These are phyloP conservation scores for Pichia sp. DNA, from an alignment of 1,139 yeast genomes.

Conservation along the genomic window DNA sequence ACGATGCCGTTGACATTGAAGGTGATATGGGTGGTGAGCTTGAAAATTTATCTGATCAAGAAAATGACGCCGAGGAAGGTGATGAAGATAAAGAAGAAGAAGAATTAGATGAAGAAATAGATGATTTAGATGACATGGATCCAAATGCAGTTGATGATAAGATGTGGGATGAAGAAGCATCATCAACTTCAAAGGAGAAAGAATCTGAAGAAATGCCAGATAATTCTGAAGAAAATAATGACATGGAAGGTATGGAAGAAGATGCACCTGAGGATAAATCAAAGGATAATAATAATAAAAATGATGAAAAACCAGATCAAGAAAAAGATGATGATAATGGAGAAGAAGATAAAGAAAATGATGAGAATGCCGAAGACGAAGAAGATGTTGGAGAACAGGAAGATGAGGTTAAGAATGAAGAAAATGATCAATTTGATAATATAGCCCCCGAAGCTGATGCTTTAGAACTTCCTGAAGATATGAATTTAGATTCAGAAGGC, in stretches of 20 bases:
- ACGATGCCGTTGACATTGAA: conserved; percentile 86
- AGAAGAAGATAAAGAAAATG: conserved; percentile 31
- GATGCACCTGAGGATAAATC: conserved; percentile 32
- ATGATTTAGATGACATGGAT: conserved; percentile 83
- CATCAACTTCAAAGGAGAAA: conserved; percentile 66
- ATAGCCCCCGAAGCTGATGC: conserved; percentile 77
- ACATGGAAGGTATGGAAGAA: conserved; percentile 58
- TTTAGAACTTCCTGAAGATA: conserved; percentile 78
- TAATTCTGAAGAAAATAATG: conserved; percentile 47
- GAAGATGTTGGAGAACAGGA: conserved; percentile 75
- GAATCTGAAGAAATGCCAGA: conserved; percentile 65
- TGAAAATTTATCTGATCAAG: conserved; percentile 67
- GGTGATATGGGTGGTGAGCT: conserved; percentile 96
- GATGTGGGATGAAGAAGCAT: conserved; percentile 96
- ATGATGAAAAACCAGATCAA: conserved; percentile 26
- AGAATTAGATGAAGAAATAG: conserved; percentile 82
- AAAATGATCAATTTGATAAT: conserved; percentile 63
- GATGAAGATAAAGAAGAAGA: conserved; percentile 46
- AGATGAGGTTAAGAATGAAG: conserved; percentile 68
- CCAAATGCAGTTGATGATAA: conserved; percentile 96
- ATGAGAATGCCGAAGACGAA: conserved; percentile 42
- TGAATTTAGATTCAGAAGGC: conserved; percentile 67
- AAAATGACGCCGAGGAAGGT: conserved; percentile 45
- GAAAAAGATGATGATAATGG: conserved; percentile 36
- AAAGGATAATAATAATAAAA: conserved; percentile 29